A percentile compares a stretch with the other conserved stretches of the same genome.
These are phyloP conservation scores for Candida railenensis DNA, from an alignment of 805 yeast genomes.

Conservation along the genomic window DNA sequence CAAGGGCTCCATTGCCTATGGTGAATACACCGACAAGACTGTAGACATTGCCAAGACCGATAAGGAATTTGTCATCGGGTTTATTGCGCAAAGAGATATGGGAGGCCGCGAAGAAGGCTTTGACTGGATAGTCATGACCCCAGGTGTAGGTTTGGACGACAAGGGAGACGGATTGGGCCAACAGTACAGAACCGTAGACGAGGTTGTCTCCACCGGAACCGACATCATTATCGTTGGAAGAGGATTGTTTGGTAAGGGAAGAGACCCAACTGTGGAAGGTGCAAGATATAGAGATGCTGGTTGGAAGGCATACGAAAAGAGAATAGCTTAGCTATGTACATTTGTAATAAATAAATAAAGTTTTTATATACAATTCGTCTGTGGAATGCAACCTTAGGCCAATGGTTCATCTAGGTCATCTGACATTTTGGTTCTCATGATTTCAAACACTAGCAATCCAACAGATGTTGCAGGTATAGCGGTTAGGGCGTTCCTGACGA, in stretches of 20 bases:
- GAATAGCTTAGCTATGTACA: constrained; percentile 12
- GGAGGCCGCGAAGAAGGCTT: constrained; percentile 80
- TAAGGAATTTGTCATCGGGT: constrained; percentile 90
- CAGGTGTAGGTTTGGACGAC: constrained; percentile 97
- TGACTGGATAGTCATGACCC: constrained; percentile 97
- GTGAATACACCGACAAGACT: constrained; percentile 84
- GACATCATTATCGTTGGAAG: constrained; percentile 98
- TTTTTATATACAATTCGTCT: neutral
- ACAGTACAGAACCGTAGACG: constrained; percentile 89
- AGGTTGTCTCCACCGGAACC: constrained; percentile 81
- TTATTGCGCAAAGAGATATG: constrained; percentile 90
- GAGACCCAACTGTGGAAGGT: constrained; percentile 88
- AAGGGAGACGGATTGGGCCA: constrained; percentile 96
- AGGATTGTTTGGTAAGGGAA: constrained; percentile 90
- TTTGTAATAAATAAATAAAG: constrained; percentile 1
- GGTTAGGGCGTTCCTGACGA: constrained; percentile 64
- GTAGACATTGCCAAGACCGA: constrained; percentile 88
- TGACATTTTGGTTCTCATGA: constrained; percentile 54
- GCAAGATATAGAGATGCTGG: constrained; percentile 89
- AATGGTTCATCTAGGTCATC: constrained; percentile 22
- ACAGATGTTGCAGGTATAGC: constrained; percentile 87
- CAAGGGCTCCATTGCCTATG: constrained; percentile 89
- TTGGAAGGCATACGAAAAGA: constrained; percentile 81
- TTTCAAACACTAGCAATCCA: constrained; percentile 82
- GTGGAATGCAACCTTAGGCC: neutral